Evolutionary conservation across 2,329 filamentous ascomycete species (phyloP).

Genomic region (Hypoxylon sp.): DNA sequence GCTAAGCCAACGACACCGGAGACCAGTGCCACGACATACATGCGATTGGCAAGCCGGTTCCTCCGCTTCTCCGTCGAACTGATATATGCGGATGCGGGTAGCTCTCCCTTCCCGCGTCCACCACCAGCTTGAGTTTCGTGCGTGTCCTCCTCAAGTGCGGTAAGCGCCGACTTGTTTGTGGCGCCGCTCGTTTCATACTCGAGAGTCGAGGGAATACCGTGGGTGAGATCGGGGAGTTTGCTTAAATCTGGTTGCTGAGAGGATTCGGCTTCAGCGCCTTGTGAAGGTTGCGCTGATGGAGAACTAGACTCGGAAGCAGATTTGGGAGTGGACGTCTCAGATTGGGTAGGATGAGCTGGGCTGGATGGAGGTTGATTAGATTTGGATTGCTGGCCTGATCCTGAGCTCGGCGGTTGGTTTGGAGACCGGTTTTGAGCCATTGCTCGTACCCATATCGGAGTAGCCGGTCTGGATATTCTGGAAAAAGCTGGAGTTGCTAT

Average conservation of each 20-base stretch:
- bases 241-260: slow-evolving; percentile 66
- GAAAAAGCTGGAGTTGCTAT: slow-evolving; percentile 47
- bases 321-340: background rate
- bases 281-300: slow-evolving; percentile 33
- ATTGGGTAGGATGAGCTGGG: slow-evolving; percentile 13
- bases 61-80: slow-evolving; percentile 91
- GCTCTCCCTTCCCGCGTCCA: slow-evolving; percentile 72
- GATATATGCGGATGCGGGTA: slow-evolving; percentile 85
- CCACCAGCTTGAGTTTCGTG: slow-evolving; percentile 61
- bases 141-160: slow-evolving; percentile 57
- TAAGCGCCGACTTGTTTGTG: slow-evolving; percentile 57
- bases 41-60: slow-evolving; percentile 80
- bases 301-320: slow-evolving; percentile 28
- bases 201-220: slow-evolving; percentile 93
- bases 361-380: slow-evolving; percentile 27
- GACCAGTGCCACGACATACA: slow-evolving; percentile 74
- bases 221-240: slow-evolving; percentile 90
- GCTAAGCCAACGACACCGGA: slow-evolving; percentile 71
- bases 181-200: slow-evolving; percentile 77
- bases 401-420: slow-evolving; percentile 37
- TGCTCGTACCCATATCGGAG: slow-evolving; percentile 60
- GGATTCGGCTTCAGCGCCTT: slow-evolving; percentile 31
- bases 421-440: slow-evolving; percentile 59
- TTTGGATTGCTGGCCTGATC: slow-evolving; percentile 29
- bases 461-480: slow-evolving; percentile 54